Evolutionary conservation across 345 rosid species (phyloP).

Genomic region (Microcos paniculata): DNA sequence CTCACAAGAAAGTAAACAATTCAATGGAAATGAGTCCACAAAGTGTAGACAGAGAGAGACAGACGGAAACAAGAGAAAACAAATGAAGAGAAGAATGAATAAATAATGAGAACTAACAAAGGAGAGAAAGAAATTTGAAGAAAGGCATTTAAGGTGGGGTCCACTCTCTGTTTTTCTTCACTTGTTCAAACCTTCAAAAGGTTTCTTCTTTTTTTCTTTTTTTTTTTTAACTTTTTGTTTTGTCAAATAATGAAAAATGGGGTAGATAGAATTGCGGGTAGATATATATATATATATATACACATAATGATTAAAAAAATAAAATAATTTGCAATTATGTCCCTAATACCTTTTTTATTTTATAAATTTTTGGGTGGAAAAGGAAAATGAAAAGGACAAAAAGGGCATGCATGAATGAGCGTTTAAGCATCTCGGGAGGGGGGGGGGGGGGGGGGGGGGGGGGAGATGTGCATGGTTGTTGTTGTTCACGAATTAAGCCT

Average conservation of each 20-base stretch:
- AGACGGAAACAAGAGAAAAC: neutral
- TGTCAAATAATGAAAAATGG: neutral
- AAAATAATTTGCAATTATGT: neutral
- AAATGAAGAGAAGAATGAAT: neutral
- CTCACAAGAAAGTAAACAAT: neutral
- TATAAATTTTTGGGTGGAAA: neutral
- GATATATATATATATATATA: neutral
- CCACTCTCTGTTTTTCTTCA: neutral
- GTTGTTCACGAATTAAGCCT: neutral
- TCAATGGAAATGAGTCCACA: neutral
- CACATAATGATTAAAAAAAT: neutral
- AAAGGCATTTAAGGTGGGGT: constrained; percentile 24
- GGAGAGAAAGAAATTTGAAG: neutral
- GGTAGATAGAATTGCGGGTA: neutral
- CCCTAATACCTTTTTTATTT: neutral
- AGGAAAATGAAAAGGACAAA: neutral
- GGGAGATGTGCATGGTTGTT: neutral
- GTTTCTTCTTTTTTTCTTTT: neutral
- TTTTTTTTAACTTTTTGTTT: neutral
- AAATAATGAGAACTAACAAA: neutral
- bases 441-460: too few relatives aligned
- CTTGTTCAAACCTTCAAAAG: neutral
- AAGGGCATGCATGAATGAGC: neutral
- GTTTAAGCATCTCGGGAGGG: neutral
- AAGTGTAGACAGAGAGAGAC: neutral